A percentile compares a stretch with the other conserved stretches of the same genome.
Evolutionary conservation across 768 basidiomycete genomes (phyloP).

Genomic region (Auricularia sp.): DNA sequence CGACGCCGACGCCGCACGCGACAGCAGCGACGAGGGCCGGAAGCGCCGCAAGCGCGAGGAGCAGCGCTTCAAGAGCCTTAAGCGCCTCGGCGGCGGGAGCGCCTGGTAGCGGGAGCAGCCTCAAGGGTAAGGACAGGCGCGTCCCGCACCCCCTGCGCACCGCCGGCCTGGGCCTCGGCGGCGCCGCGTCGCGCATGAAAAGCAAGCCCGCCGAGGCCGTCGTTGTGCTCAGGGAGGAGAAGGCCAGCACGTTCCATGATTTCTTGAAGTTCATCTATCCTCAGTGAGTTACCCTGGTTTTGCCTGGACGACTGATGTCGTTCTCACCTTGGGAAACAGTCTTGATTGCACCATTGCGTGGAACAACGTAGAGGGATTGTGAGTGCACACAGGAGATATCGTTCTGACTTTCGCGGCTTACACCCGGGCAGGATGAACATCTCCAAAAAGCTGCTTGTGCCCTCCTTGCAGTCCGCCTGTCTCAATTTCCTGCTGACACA

Average conservation of each 20-base stretch:
- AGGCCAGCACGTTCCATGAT: constrained; percentile 85
- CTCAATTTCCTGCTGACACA: constrained; percentile 82
- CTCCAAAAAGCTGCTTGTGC: constrained; percentile 78
- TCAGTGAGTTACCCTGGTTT: constrained; percentile 44
- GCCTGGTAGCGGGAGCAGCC: neutral
- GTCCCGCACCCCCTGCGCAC: neutral
- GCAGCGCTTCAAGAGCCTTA: neutral
- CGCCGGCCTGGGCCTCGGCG: neutral
- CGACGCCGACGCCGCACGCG: neutral
- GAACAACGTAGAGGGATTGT: constrained; percentile 85
- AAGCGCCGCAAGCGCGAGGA: neutral
- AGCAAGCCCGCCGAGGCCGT: constrained; percentile 55
- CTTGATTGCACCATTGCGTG: constrained; percentile 89
- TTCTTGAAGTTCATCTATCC: constrained; percentile 91
- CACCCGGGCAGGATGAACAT: constrained; percentile 53
- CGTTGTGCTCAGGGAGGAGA: constrained; percentile 84
- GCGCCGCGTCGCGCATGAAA: neutral
- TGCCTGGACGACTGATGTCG: neutral
- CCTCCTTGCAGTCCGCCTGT: constrained; percentile 71
- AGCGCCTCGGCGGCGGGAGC: neutral
- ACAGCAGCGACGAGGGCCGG: neutral
- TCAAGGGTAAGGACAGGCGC: too few relatives aligned
- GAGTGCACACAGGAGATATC: constrained; percentile 4
- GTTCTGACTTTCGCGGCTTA: neutral
- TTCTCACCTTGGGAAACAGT: constrained; percentile 24